phyloP scores from a whole-genome alignment of 345 rosid species.

The Populus deltoides region DNA sequence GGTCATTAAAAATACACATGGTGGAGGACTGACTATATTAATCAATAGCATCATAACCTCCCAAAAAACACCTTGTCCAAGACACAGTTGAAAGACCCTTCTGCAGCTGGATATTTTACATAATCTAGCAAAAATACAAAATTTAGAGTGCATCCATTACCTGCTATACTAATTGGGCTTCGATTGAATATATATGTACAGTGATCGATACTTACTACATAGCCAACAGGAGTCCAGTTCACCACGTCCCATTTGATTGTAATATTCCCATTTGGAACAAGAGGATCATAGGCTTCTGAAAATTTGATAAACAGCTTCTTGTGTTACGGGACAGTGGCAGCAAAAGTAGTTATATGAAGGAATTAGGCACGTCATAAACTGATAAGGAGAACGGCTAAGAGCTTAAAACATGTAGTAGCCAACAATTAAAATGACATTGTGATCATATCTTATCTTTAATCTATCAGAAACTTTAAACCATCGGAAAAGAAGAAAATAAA shows the following conservation, averaged over 20 bases:
- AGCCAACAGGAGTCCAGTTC: constrained; percentile 86
- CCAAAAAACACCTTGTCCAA: not conserved
- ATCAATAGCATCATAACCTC: not conserved
- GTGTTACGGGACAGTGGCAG: not conserved
- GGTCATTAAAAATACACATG: not conserved
- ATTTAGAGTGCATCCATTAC: not conserved
- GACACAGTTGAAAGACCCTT: not conserved
- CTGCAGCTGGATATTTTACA: not conserved
- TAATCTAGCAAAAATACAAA: not conserved
- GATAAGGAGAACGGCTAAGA: not conserved
- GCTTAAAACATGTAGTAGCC: not conserved
- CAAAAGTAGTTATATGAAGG: not conserved
- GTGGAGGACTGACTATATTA: not conserved
- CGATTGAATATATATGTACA: not conserved
- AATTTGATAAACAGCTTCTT: constrained; percentile 6
- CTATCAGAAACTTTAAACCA: not conserved
- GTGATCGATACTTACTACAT: constrained; percentile 48
- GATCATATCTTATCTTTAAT: not conserved
- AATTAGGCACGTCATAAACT: not conserved
- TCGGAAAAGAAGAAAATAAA: too few species aligned
- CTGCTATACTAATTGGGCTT: not conserved
- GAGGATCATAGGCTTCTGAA: constrained; percentile 79
- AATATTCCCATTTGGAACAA: constrained; percentile 87
- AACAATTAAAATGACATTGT: not conserved
- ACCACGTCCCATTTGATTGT: constrained; percentile 90